phyloP scores from a whole-genome alignment of 805 yeast genomes.

The Wickerhamomyces sydowiorum region DNA sequence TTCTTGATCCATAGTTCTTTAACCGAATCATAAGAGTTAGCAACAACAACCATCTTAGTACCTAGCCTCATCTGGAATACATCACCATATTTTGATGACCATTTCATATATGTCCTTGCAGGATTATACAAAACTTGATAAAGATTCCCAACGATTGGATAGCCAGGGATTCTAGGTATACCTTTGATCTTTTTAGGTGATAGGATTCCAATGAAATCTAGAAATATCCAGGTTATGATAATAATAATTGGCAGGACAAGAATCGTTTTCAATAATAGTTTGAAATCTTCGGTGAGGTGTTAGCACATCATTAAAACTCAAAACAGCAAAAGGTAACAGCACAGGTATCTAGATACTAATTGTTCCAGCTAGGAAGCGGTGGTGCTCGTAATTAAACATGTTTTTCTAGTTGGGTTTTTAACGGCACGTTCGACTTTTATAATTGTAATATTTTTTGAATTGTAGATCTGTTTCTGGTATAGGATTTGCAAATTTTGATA shows the following conservation, averaged over 20 bases:
- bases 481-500: too few relatives aligned
- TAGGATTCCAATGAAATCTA: conserved; percentile 17
- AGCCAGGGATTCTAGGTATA: conserved; percentile 37
- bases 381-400: too few relatives aligned
- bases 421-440: too few relatives aligned
- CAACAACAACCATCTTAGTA: conserved; percentile 49
- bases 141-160: conserved; percentile 48
- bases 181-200: conserved; percentile 30
- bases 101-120: conserved; percentile 37
- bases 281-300: neutral
- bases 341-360: neutral
- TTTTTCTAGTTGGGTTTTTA: too few relatives aligned
- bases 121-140: conserved; percentile 43
- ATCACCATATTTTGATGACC: conserved; percentile 38
- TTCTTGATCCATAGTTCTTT: conserved; percentile 45
- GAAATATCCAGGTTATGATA: neutral
- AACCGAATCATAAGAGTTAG: conserved; percentile 56
- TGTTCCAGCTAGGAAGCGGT: too few relatives aligned
- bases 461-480: too few relatives aligned
- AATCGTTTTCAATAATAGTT: neutral
- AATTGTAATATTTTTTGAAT: too few relatives aligned
- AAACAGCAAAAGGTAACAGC: too few relatives aligned
- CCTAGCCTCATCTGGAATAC: conserved; percentile 67
- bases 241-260: neutral
- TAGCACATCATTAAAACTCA: neutral